phyloP scores from a whole-genome alignment of 345 rosid genomes.

The Odontarrhena argentea region DNA sequence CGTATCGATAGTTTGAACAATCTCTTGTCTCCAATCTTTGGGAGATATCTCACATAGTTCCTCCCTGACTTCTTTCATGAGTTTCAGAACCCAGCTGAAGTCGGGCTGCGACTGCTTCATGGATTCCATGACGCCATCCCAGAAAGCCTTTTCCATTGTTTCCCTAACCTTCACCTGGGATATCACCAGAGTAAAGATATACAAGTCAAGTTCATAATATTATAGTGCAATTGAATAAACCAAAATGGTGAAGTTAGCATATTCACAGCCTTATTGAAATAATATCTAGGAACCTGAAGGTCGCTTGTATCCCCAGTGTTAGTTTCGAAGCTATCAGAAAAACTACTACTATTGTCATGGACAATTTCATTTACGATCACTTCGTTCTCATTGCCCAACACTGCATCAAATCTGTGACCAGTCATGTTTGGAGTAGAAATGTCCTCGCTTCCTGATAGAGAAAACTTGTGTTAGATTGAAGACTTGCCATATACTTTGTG shows the following conservation, averaged over 20 bases:
- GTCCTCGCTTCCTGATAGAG: conserved; percentile 27
- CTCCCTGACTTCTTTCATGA: conserved; percentile 88
- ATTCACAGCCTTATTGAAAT: background rate
- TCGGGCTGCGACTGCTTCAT: conserved; percentile 61
- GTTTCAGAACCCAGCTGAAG: conserved; percentile 67
- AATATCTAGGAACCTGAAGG: conserved; percentile 58
- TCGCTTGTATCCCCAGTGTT: conserved; percentile 46
- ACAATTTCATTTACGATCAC: conserved; percentile 76
- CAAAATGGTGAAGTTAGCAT: conserved; percentile 1
- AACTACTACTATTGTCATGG: conserved; percentile 56
- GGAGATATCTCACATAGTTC: conserved; percentile 88
- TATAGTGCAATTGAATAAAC: background rate
- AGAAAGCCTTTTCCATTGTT: conserved; percentile 85
- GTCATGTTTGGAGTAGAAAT: conserved; percentile 28
- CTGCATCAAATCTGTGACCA: conserved; percentile 38
- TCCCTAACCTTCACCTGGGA: conserved; percentile 68
- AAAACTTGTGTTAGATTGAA: conserved; percentile 23
- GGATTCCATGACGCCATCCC: conserved; percentile 83
- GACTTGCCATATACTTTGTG: conserved; percentile 10
- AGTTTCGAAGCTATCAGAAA: conserved; percentile 49
- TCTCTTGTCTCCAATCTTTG: conserved; percentile 77
- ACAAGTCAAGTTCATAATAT: background rate
- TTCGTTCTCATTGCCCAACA: conserved; percentile 68
- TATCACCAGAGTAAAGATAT: background rate
- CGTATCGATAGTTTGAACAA: conserved; percentile 66